A percentile compares a stretch with the other conserved stretches of the same genome.
Evolutionary conservation across 2,329 filamentous ascomycete species (phyloP).

Genomic region (Microcyclosporella mali): DNA sequence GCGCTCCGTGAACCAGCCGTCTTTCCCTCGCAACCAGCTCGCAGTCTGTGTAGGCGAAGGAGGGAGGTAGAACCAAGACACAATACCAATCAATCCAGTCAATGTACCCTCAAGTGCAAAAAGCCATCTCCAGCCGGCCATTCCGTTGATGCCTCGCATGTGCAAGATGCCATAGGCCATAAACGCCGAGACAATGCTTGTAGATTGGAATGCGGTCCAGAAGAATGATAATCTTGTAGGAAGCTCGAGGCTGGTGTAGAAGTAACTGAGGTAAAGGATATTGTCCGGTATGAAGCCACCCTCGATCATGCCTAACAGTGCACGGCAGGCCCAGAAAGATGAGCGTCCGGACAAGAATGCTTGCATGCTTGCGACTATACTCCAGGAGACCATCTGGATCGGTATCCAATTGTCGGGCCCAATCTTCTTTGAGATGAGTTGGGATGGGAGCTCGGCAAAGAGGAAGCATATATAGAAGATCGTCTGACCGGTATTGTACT

Average conservation of each 20-base stretch:
- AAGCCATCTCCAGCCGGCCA: constrained; percentile 52
- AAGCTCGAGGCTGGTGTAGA: constrained; percentile 63
- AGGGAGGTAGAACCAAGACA: constrained; percentile 51
- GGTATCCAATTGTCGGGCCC: constrained; percentile 44
- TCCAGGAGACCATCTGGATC: constrained; percentile 37
- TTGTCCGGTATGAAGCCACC: constrained; percentile 44
- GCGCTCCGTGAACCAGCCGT: constrained; percentile 56
- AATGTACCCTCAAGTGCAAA: constrained; percentile 54
- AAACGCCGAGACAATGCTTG: constrained; percentile 52
- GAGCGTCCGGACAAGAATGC: constrained; percentile 29
- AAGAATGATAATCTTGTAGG: constrained; percentile 64
- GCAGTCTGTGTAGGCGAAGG: constrained; percentile 59
- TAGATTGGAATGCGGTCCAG: constrained; percentile 59
- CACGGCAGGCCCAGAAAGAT: constrained; percentile 36
- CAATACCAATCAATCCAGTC: constrained; percentile 48
- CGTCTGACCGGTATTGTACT: constrained; percentile 40
- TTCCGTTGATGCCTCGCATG: constrained; percentile 34
- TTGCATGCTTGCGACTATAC: constrained; percentile 36
- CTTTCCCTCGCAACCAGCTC: constrained; percentile 52
- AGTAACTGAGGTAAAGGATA: constrained; percentile 67
- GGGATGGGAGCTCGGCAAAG: constrained; percentile 34
- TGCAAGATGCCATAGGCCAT: constrained; percentile 52
- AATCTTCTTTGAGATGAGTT: constrained; percentile 40
- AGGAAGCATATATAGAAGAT: constrained; percentile 82
- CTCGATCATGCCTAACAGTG: constrained; percentile 38